phyloP scores from a whole-genome alignment of 1,284 basidiomycete species.

The Cutaneotrichosporon sp. region DNA sequence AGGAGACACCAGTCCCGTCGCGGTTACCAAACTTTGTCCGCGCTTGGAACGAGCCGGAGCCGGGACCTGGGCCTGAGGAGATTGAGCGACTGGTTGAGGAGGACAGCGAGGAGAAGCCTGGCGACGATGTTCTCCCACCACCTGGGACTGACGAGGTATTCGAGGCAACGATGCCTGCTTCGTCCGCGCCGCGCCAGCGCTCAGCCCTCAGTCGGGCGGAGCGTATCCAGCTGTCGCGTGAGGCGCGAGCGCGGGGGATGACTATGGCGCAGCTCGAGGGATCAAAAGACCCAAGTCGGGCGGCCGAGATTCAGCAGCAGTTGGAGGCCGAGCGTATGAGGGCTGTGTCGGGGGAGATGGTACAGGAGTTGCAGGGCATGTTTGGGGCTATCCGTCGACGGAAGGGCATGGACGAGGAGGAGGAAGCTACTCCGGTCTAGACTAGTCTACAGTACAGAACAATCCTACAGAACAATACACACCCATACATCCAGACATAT shows the following conservation, averaged over 20 bases:
- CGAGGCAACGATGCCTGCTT: slow-evolving; percentile 18
- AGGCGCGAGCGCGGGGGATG: slow-evolving; percentile 31
- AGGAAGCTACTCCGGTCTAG: background rate
- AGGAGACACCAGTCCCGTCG: slow-evolving; percentile 1
- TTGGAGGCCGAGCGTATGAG: slow-evolving; percentile 9
- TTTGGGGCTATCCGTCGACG: slow-evolving; percentile 36
- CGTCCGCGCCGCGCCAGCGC: background rate
- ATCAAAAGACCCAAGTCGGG: slow-evolving; percentile 3
- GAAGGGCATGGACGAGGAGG: slow-evolving; percentile 20
- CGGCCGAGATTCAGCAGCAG: slow-evolving; percentile 7
- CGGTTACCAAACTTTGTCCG: slow-evolving; percentile 26
- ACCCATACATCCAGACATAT: background rate
- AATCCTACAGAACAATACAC: too few species aligned
- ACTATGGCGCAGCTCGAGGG: slow-evolving; percentile 21
- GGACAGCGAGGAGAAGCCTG: background rate
- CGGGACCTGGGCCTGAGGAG: slow-evolving; percentile 6
- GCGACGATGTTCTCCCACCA: slow-evolving; percentile 20
- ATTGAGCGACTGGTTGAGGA: slow-evolving; percentile 9
- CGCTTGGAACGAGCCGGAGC: slow-evolving; percentile 21
- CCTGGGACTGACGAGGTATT: slow-evolving; percentile 36
- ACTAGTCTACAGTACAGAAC: too few species aligned
- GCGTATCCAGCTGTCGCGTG: slow-evolving; percentile 29
- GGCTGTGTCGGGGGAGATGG: slow-evolving; percentile 24
- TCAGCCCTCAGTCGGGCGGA: slow-evolving; percentile 29
- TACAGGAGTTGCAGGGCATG: slow-evolving; percentile 39